A percentile compares a stretch with the other conserved stretches of the same genome.
phyloP scores from a whole-genome alignment of 306 rosid species.

The Erythrophleum fordii region DNA sequence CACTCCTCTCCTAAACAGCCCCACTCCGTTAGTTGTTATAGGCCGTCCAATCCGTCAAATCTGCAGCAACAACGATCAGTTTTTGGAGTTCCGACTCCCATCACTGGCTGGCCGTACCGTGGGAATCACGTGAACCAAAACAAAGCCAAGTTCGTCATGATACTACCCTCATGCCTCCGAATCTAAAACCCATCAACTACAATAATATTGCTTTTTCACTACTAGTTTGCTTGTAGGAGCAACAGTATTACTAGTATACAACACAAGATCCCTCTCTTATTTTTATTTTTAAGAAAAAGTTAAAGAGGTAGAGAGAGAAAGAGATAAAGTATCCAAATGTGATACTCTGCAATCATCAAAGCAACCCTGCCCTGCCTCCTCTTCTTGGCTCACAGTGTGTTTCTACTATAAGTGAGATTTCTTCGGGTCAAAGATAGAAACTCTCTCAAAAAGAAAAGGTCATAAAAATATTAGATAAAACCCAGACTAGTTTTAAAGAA shows the following conservation, averaged over 20 bases:
- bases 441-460: conserved; percentile 46
- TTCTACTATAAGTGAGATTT: conserved; percentile 41
- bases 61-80: conserved; percentile 47
- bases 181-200: conserved; percentile 41
- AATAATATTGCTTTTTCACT: conserved; percentile 38
- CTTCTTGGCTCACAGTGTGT: conserved; percentile 44
- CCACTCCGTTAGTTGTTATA: conserved; percentile 47
- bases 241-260: conserved; percentile 25
- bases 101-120: conserved; percentile 52
- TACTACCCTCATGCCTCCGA: conserved; percentile 52
- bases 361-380: conserved; percentile 44
- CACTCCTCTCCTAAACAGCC: conserved; percentile 32
- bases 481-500: neutral
- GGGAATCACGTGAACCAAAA: conserved; percentile 72
- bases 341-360: conserved; percentile 54
- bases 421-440: conserved; percentile 68
- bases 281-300: conserved; percentile 37
- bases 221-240: conserved; percentile 33
- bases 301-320: conserved; percentile 27
- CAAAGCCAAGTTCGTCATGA: conserved; percentile 61
- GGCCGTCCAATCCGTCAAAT: conserved; percentile 68
- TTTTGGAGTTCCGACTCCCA: conserved; percentile 48
- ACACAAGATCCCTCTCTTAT: conserved; percentile 32
- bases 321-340: conserved; percentile 35
- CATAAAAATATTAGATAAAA: neutral